phyloP scores from a whole-genome alignment of 2,329 filamentous ascomycete genomes.

The Didymella segeticola region DNA sequence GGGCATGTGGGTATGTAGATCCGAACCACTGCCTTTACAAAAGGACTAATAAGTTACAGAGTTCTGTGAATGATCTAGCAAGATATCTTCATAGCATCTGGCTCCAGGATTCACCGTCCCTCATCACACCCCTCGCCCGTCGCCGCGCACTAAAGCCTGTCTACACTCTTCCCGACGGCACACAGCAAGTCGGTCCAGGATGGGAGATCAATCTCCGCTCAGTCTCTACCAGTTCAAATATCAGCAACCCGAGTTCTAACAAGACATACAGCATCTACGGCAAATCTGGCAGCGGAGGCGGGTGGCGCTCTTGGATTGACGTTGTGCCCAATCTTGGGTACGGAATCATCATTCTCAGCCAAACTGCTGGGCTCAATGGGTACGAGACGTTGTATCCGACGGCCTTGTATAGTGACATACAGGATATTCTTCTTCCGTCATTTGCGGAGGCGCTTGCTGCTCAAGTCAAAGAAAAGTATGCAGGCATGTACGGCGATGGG shows the following conservation, averaged over 20 bases:
- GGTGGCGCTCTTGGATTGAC: constrained; percentile 43
- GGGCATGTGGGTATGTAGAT: constrained; percentile 35
- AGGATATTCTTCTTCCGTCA: constrained; percentile 35
- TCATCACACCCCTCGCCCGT: constrained; percentile 36
- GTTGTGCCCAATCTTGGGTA: constrained; percentile 40
- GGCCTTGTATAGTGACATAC: constrained; percentile 21
- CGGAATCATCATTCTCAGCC: constrained; percentile 34
- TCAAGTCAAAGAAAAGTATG: constrained; percentile 25
- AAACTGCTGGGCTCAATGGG: constrained; percentile 21
- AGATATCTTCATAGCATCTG: constrained; percentile 36
- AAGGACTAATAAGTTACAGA: constrained; percentile 14
- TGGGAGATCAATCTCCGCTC: constrained; percentile 39
- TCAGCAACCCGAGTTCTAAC: constrained; percentile 1
- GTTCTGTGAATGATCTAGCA: constrained; percentile 39
- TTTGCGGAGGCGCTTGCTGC: constrained; percentile 31
- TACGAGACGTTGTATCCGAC: constrained; percentile 30
- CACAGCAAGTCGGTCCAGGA: constrained; percentile 36
- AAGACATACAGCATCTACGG: constrained; percentile 40
- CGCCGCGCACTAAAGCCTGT: constrained; percentile 34
- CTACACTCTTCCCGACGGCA: constrained; percentile 32
- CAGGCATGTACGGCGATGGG: constrained; percentile 29
- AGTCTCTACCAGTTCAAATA: constrained; percentile 18
- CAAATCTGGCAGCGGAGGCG: constrained; percentile 42
- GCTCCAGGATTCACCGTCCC: constrained; percentile 28
- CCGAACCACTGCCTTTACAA: neutral